These are phyloP conservation scores for Sphaerobolus stellatus DNA, from an alignment of 1,284 basidiomycete genomes.

Conservation along the genomic window DNA sequence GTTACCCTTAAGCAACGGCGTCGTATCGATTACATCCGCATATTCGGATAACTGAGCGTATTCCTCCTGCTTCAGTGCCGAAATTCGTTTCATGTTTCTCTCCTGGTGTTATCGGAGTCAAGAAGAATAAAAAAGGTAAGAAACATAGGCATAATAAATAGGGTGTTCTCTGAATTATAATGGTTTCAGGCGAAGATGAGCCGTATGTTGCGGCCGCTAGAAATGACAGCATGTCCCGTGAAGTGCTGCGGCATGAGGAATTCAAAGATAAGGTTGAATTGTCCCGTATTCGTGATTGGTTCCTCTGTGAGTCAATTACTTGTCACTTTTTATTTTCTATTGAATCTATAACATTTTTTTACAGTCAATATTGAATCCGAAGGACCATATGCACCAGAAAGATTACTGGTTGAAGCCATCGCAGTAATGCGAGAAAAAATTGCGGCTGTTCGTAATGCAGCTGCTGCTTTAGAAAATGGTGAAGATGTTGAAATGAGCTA, in stretches of 20 bases:
- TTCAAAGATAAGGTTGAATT: constrained; percentile 86
- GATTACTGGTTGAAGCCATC: constrained; percentile 82
- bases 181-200: constrained; percentile 50
- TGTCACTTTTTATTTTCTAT: not conserved
- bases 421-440: constrained; percentile 85
- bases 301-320: constrained; percentile 71
- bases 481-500: too few relatives aligned
- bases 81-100: constrained; percentile 91
- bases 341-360: constrained; percentile 6
- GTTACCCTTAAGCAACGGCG: constrained; percentile 69
- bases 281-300: constrained; percentile 87
- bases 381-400: constrained; percentile 82
- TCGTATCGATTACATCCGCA: constrained; percentile 92
- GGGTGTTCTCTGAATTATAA: too few relatives aligned
- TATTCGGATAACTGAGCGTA: constrained; percentile 70
- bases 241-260: constrained; percentile 90
- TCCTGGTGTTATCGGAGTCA: constrained; percentile 81
- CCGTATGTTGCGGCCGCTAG: constrained; percentile 60
- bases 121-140: constrained; percentile 35
- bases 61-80: constrained; percentile 56
- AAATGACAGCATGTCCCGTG: constrained; percentile 89
- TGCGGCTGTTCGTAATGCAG: constrained; percentile 54
- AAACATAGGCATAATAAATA: too few relatives aligned
- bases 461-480: constrained; percentile 60
- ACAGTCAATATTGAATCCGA: constrained; percentile 90